Evolutionary conservation across 345 rosid species (phyloP), one percentile per base, ranked within the genome.

Genomic region (Raphanus raphanistrum): DNA sequence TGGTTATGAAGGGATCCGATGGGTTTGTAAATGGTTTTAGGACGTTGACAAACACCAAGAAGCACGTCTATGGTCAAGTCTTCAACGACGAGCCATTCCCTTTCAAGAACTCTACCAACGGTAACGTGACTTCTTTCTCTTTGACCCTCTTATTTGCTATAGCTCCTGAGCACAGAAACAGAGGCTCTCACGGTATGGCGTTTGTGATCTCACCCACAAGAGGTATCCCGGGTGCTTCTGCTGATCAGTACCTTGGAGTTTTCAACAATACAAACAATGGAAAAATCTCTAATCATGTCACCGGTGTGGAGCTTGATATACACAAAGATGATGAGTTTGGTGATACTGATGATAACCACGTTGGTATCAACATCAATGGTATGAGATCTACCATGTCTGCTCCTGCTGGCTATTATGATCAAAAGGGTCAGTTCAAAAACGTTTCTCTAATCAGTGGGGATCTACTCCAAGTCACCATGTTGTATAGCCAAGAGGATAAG

Each of bases 171-270:
- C 72, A 86, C 33, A 76, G 68, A 12, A 7, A 62, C 70, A 84
- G 82, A 10, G 93, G 97, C n/a, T 88, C 93, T 29, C 97, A 93
- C 48, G 98, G 98, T 31, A 64, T 93, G 63, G 93, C 90, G 31
- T 90, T 91, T 48, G 75, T 92, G 16, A 73, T 93, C 72, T 87
- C 97, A 2, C 73, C 90, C 28, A 76, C 91, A 0, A 84, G 80
- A 66, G 83, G 86, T 9, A 13, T 84, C 33, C 79, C 79, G 0
- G 82, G 82, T 0, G 82, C 90, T 9, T 81, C 66, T 8, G 89
- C 94, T 0, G 88, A 87, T 70, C 89, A 90, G 81, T 92, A 71
- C 70, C 88, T 89, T 0, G 97, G 97, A 2, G 78, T 93, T 0
- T 72, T 90, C 66, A 91, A 89, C 74, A 55, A 82, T 1, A 68